Evolutionary conservation across 2,329 filamentous ascomycete species (phyloP).

Genomic region (Dactylellina drechsleri): DNA sequence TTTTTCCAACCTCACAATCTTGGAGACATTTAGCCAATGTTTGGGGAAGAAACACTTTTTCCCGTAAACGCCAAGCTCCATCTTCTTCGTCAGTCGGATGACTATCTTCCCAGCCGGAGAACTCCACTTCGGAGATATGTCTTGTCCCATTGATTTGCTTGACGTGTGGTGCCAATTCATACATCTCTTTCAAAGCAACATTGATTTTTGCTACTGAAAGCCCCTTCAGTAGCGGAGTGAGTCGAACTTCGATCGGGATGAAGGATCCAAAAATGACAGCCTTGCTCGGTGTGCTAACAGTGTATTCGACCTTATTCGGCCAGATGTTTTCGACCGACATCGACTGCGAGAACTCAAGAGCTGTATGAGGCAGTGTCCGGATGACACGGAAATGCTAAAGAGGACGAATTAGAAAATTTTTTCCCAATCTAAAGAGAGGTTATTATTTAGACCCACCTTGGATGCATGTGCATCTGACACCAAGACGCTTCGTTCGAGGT

Average conservation of each 20-base stretch:
- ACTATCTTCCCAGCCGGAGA: constrained; percentile 57
- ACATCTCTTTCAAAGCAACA: constrained; percentile 80
- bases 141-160: constrained; percentile 35
- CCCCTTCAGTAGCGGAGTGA: constrained; percentile 89
- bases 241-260: constrained; percentile 83
- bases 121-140: constrained; percentile 40
- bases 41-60: constrained; percentile 77
- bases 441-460: constrained; percentile 64
- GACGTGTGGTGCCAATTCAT: constrained; percentile 70
- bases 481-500: constrained; percentile 85
- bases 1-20: constrained; percentile 85
- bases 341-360: constrained; percentile 81
- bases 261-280: constrained; percentile 92
- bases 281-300: constrained; percentile 90
- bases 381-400: constrained; percentile 74
- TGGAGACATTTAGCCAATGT: constrained; percentile 85
- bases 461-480: constrained; percentile 84
- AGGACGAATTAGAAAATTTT: constrained; percentile 32
- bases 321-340: constrained; percentile 98
- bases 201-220: constrained; percentile 84
- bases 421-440: constrained; percentile 21
- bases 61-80: constrained; percentile 68
- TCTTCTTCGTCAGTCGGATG: constrained; percentile 61
- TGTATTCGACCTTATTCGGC: constrained; percentile 97
- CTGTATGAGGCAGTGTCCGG: constrained; percentile 78